phyloP scores from a whole-genome alignment of 495 filamentous ascomycete species.

The Lepidopterella palustris region DNA sequence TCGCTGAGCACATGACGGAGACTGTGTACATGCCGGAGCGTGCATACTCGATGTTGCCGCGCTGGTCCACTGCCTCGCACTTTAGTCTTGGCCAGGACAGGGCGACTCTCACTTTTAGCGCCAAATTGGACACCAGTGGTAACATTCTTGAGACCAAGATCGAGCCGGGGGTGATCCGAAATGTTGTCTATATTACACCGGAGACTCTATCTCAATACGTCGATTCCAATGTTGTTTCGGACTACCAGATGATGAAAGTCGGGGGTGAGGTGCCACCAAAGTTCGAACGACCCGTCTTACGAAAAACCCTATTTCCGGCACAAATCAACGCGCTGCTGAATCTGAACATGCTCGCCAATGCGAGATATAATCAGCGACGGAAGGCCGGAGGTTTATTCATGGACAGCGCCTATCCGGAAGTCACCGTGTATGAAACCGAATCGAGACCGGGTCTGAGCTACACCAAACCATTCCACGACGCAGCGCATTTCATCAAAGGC shows the following conservation, averaged over 20 bases:
- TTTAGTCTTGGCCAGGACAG: slow-evolving; percentile 65
- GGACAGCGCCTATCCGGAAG: slow-evolving; percentile 1
- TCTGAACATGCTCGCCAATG: slow-evolving; percentile 23
- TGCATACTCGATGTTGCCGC: slow-evolving; percentile 67
- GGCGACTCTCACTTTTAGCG: slow-evolving; percentile 77
- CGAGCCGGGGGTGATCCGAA: slow-evolving; percentile 58
- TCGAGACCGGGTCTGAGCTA: slow-evolving; percentile 21
- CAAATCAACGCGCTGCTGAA: slow-evolving; percentile 5
- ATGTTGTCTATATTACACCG: slow-evolving; percentile 70
- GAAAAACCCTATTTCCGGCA: not conserved
- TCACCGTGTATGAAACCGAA: slow-evolving; percentile 19
- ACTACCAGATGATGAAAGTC: not conserved
- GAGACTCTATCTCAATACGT: slow-evolving; percentile 47
- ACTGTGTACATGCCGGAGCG: slow-evolving; percentile 72
- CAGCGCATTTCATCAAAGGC: slow-evolving; percentile 37
- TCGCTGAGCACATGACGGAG: slow-evolving; percentile 56
- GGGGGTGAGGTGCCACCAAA: not conserved
- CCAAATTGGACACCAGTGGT: slow-evolving; percentile 59
- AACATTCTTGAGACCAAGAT: slow-evolving; percentile 64
- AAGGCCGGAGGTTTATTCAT: slow-evolving; percentile 23
- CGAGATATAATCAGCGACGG: slow-evolving; percentile 15
- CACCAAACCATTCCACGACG: slow-evolving; percentile 24
- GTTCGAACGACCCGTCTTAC: not conserved
- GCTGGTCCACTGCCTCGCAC: slow-evolving; percentile 46
- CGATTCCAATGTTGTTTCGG: slow-evolving; percentile 33